Conservation (phyloP, 2,329 filamentous ascomycete genomes). For the Phialemonium atrogriseum region DNA sequence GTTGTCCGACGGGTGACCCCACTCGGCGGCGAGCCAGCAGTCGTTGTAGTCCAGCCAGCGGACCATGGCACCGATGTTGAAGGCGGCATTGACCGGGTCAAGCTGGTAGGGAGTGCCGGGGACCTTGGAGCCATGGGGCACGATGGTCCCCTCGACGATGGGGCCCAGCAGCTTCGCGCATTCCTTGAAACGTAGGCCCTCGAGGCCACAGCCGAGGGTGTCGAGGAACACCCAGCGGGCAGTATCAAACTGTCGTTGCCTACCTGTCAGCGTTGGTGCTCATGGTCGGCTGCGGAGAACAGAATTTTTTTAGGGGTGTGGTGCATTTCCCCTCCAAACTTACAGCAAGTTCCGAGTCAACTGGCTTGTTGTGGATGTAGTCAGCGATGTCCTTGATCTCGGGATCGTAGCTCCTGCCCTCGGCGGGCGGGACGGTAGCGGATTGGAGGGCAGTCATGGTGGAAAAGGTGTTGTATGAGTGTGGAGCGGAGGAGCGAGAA, state of each 20-base stretch:
- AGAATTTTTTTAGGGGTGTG: not conserved
- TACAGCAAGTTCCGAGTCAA: slow-evolving; percentile 89
- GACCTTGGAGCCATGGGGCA: slow-evolving; percentile 87
- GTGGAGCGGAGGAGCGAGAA: slow-evolving; percentile 23
- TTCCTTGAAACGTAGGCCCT: slow-evolving; percentile 91
- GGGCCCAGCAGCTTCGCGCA: slow-evolving; percentile 93
- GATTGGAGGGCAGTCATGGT: slow-evolving; percentile 39
- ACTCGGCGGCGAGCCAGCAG: slow-evolving; percentile 98
- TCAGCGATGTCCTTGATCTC: slow-evolving; percentile 93
- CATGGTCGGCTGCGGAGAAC: slow-evolving; percentile 12
- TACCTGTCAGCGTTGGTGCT: slow-evolving; percentile 5
- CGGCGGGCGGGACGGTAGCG: slow-evolving; percentile 41
- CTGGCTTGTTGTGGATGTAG: slow-evolving; percentile 88
- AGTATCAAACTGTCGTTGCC: slow-evolving; percentile 67
- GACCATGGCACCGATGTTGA: slow-evolving; percentile 99
- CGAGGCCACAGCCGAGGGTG: slow-evolving; percentile 91
- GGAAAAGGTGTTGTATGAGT: slow-evolving; percentile 26
- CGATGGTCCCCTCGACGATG: slow-evolving; percentile 78
- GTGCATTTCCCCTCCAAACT: slow-evolving; percentile 27
- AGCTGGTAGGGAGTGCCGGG: slow-evolving; percentile 90
- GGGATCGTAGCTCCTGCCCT: slow-evolving; percentile 65
- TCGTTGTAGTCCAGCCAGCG: slow-evolving; percentile 99
- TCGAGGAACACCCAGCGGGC: slow-evolving; percentile 95
- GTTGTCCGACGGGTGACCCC: slow-evolving; percentile 98
- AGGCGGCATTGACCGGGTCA: slow-evolving; percentile 90